A percentile compares a stretch with the other conserved stretches of the same genome.
Conservation (phyloP, 192 early-diverging fungal genomes). For the Podila verticillata region DNA sequence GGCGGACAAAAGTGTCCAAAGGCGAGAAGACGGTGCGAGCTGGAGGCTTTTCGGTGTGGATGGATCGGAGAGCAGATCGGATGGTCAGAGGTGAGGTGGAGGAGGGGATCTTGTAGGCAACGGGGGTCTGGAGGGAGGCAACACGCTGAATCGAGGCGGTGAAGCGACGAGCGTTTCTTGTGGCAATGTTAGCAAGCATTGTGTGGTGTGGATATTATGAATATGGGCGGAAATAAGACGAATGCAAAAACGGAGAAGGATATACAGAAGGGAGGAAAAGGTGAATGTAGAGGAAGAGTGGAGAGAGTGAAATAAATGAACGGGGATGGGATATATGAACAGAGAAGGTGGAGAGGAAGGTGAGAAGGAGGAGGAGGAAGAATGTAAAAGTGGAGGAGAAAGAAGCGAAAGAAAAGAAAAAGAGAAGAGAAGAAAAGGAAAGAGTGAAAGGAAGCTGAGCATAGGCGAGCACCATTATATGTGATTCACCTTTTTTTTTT, state of each 20-base stretch:
- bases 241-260: not conserved
- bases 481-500: not conserved
- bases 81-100: slow-evolving; percentile 29
- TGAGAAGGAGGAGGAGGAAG: slow-evolving; percentile 4
- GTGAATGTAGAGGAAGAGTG: not conserved
- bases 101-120: not conserved
- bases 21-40: slow-evolving; percentile 59
- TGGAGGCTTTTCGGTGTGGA: slow-evolving; percentile 51
- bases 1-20: slow-evolving; percentile 79
- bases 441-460: slow-evolving; percentile 7
- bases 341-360: not conserved
- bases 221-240: not conserved
- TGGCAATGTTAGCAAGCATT: slow-evolving; percentile 44
- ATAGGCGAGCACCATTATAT: slow-evolving; percentile 6
- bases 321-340: not conserved
- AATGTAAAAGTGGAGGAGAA: not conserved
- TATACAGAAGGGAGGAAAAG: not conserved
- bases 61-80: slow-evolving; percentile 48
- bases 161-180: slow-evolving; percentile 50
- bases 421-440: slow-evolving; percentile 1
- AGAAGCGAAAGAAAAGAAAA: not conserved
- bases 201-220: slow-evolving; percentile 10
- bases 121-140: slow-evolving; percentile 4
- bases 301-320: not conserved
- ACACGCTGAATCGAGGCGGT: slow-evolving; percentile 33